Evolutionary conservation across 805 yeast species (phyloP).

Genomic region (Candida golubevii): DNA sequence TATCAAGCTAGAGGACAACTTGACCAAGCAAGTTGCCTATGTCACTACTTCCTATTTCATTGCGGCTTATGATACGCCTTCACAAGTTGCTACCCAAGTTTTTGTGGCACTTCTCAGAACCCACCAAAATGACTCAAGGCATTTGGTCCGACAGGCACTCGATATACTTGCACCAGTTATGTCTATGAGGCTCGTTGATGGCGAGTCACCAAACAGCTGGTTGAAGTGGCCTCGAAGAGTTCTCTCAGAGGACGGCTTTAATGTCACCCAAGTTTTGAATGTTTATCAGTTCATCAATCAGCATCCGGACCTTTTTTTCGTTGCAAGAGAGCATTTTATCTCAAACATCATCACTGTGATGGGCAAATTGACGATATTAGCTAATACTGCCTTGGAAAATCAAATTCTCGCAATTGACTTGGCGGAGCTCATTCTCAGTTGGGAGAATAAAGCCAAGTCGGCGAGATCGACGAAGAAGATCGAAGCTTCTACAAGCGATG

Average conservation of each 20-base stretch:
- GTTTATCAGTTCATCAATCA: conserved; percentile 86
- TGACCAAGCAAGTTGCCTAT: conserved; percentile 90
- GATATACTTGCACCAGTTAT: conserved; percentile 86
- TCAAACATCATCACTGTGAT: conserved; percentile 87
- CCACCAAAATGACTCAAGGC: conserved; percentile 79
- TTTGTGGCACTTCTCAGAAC: conserved; percentile 86
- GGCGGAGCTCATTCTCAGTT: conserved; percentile 76
- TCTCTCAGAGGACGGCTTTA: conserved; percentile 83
- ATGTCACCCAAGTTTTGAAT: conserved; percentile 77
- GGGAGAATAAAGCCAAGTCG: conserved; percentile 51
- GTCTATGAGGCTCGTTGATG: conserved; percentile 55
- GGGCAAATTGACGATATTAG: conserved; percentile 79
- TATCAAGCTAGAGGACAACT: conserved; percentile 80
- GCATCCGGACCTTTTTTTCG: conserved; percentile 79
- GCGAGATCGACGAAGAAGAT: neutral
- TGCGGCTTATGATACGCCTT: conserved; percentile 81
- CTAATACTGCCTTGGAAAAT: conserved; percentile 74
- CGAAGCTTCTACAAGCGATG: neutral
- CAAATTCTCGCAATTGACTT: conserved; percentile 84
- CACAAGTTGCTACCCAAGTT: conserved; percentile 83
- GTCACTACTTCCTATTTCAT: conserved; percentile 84
- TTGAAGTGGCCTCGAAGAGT: conserved; percentile 93
- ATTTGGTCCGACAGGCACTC: conserved; percentile 79
- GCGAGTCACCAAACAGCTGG: conserved; percentile 65
- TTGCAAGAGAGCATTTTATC: conserved; percentile 83